Percentiles rank a stretch among this genome's conserved stretches.
Evolutionary conservation across 208 protist genomes (phyloP).

Genomic region (Lotmaria passim): DNA sequence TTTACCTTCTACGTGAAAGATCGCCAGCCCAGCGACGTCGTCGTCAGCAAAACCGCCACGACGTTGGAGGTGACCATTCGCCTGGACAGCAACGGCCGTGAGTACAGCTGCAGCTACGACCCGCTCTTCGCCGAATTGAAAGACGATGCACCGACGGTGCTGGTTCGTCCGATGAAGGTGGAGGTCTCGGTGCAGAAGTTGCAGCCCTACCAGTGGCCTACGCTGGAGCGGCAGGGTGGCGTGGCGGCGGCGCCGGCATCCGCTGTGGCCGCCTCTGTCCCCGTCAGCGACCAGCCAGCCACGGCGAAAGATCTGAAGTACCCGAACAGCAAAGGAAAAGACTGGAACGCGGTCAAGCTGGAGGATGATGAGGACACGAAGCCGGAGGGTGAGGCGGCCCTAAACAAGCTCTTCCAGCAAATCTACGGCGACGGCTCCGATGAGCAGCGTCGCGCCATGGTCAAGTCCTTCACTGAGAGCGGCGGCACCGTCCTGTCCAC

Average conservation of each 20-base stretch:
- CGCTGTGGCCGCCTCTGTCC: background rate
- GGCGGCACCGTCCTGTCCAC: slow-evolving; percentile 96
- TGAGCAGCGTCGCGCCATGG: slow-evolving; percentile 93
- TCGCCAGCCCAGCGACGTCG: slow-evolving; percentile 54
- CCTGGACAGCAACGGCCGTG: slow-evolving; percentile 62
- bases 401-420: slow-evolving; percentile 94
- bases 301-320: slow-evolving; percentile 65
- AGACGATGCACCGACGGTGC: slow-evolving; percentile 35
- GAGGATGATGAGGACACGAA: slow-evolving; percentile 88
- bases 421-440: slow-evolving; percentile 93
- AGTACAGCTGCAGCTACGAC: slow-evolving; percentile 73
- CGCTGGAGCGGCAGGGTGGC: slow-evolving; percentile 52
- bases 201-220: slow-evolving; percentile 68
- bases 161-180: slow-evolving; percentile 87
- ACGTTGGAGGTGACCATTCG: slow-evolving; percentile 62
- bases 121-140: slow-evolving; percentile 66
- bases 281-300: slow-evolving; percentile 21
- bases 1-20: slow-evolving; percentile 92
- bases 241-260: slow-evolving; percentile 1
- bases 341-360: slow-evolving; percentile 80
- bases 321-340: slow-evolving; percentile 85
- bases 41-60: slow-evolving; percentile 39
- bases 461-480: slow-evolving; percentile 95
- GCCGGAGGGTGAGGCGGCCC: slow-evolving; percentile 88
- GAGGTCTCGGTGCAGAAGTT: slow-evolving; percentile 76